Base-by-base conservation (phyloP, 176 grass and related monocot genomes). In the Triticum urartu region DNA sequence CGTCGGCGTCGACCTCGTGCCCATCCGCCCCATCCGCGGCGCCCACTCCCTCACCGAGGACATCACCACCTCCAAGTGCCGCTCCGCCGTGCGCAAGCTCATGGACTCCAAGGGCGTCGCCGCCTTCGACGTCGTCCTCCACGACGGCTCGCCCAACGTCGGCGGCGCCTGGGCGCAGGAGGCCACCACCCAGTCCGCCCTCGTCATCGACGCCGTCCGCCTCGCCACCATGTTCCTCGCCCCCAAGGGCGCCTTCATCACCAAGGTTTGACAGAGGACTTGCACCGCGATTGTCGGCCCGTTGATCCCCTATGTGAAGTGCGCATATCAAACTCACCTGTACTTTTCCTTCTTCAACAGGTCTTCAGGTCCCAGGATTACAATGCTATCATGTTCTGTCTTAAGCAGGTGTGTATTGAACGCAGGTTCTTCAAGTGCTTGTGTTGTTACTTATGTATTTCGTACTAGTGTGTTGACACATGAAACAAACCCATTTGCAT, bases 311-410 rank as follows among this genome's bases (percentile, higher is more conserved):
- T 39, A 14, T 66, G 71, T 34, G 1, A 67, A 60, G 24, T 14
- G 64, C 4, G 9, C 33, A 18, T 65, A 6, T 54, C 26, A 30
- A 69, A 84, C 69, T 52, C 38, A 50, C 5, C 26, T 34, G 1
- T 88, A 6, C 66, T 17, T 50, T 81, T 84, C 84, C 79, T 77
- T 48, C 47, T 86, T 83, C 13, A 50, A 87, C 90, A 98, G 95
- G 95, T 95, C 72, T 99, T 99, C 81, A 94, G 97, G 83, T 99
- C 97, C 5, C 97, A 99, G 61, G 97, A 99, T 84, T 99, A 99
- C 82, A 94, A 87, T 0, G 92, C 94, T 26, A 90, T 99, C 58
- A 91, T 96, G 83, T 96, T 89, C 88, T 99, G 97, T 70, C 92
- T 99, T 71, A 99, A 96, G 68, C 92, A 99, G 93, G 96, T 98